phyloP scores from a whole-genome alignment of 768 basidiomycete species.

The Suillus lakei region DNA sequence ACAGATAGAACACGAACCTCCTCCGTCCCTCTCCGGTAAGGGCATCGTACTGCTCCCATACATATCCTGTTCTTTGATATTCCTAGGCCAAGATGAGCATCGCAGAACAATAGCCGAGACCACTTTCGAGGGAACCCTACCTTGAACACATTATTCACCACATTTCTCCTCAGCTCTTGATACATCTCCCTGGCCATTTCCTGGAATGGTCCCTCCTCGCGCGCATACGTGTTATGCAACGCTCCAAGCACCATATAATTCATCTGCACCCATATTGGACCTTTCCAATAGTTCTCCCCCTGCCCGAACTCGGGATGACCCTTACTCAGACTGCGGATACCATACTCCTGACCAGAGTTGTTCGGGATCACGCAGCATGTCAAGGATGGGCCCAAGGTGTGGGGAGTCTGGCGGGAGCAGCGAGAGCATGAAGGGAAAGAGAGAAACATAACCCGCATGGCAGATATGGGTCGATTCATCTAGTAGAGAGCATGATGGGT shows the following conservation, averaged over 20 bases:
- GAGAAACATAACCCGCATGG: constrained; percentile 89
- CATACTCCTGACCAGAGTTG: constrained; percentile 93
- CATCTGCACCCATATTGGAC: constrained; percentile 97
- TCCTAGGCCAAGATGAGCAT: constrained; percentile 53
- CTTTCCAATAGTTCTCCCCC: constrained; percentile 98
- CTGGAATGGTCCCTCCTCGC: constrained; percentile 81
- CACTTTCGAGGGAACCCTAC: constrained; percentile 34
- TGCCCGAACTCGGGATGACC: constrained; percentile 88
- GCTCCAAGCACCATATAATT: constrained; percentile 88
- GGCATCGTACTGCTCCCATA: constrained; percentile 97
- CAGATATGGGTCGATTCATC: constrained; percentile 94
- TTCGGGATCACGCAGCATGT: constrained; percentile 76
- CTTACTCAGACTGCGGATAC: constrained; percentile 86
- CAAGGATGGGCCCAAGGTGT: constrained; percentile 80
- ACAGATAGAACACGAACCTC: constrained; percentile 57
- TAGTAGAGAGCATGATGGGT: not conserved
- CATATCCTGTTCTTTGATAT: constrained; percentile 90
- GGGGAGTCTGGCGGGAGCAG: constrained; percentile 80
- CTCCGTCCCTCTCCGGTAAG: constrained; percentile 80
- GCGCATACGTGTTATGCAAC: constrained; percentile 80
- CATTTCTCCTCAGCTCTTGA: constrained; percentile 74
- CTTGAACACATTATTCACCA: constrained; percentile 84
- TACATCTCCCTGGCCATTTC: constrained; percentile 79
- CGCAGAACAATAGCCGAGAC: not conserved
- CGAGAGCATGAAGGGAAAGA: constrained; percentile 90